Base-by-base conservation (phyloP, 176 grass and related monocot species). In the Chrysopogon serrulatus region DNA sequence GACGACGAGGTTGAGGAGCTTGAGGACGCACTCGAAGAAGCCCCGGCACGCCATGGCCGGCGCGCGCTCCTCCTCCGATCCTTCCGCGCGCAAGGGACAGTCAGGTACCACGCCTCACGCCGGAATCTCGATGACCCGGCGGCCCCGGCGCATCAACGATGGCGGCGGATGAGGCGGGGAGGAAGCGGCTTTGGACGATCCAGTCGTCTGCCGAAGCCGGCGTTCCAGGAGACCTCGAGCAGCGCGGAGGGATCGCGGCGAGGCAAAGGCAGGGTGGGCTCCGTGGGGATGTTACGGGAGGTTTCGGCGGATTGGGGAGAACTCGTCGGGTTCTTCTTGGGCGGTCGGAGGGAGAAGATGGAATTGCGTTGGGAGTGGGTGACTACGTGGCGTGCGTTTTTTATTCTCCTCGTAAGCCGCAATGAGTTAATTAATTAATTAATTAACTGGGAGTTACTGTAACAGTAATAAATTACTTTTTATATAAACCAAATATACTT, bases 1-100 rank as follows among this genome's bases (percentile, higher is more conserved):
- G 34, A 94, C 77, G 23, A 94, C 74, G 28, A 97, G 68, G 83
- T 94, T 97, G 45, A 97, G 91, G 71, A 94, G 84, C 91, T 88
- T 97, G 44, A 97, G 74, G 37, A 97, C 24, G 70, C 91, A 94
- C 68, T 90, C 89, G 62, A 91, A 94, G 76, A 94, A 91, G 8
- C 85, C 85, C 68, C 87, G 76, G 74, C 89, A 97, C 42, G 90
- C 91, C 94, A 94, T 97, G 81, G 77, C 73, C 76, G 24, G 15
- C 37, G 40, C 64, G 82, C 19, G 79, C 19, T 61, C 40, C 68
- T 73, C 62, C n/a, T n/a, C 71, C 53, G 53, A n/a, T 53, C 23
- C 53, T 23, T 56, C n/a, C 51, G 33, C 71, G 31, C 57, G 42
- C 74, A 30, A 42, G 69, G 68, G 6, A 10, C n/a, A 19, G 42